phyloP scores from a whole-genome alignment of 106 monocot genomes.

The Triglochin maritima region DNA sequence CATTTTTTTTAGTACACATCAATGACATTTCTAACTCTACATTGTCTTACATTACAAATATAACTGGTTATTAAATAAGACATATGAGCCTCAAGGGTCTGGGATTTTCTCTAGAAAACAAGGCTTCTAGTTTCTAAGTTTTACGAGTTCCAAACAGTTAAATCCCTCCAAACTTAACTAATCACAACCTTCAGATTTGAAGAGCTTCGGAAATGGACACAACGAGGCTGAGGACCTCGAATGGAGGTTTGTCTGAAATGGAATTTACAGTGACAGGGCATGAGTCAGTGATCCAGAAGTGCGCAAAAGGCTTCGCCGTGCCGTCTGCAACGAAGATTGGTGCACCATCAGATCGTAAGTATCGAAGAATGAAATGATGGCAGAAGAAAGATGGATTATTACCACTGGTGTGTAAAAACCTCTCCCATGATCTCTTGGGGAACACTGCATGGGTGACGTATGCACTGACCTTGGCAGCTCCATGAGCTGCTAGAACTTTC shows the following conservation, averaged over 20 bases:
- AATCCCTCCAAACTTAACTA: too few species aligned
- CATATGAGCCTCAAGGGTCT: too few species aligned
- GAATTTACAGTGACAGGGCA: conserved; percentile 70
- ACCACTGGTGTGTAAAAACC: conserved; percentile 21
- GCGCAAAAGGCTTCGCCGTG: conserved; percentile 26
- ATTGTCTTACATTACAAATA: too few species aligned
- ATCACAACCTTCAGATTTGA: conserved; percentile 35
- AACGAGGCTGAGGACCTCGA: conserved; percentile 80
- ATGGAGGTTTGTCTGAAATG: conserved; percentile 49
- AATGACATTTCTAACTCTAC: too few species aligned
- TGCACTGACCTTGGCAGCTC: conserved; percentile 86
- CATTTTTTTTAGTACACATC: too few species aligned
- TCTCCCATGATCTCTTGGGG: conserved; percentile 71
- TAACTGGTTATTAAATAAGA: too few species aligned
- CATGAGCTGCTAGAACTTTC: conserved; percentile 82
- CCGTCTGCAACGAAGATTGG: conserved; percentile 22
- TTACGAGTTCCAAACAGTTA: too few species aligned
- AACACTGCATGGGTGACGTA: conserved; percentile 96
- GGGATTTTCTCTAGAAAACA: too few species aligned
- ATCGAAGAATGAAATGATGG: background rate
- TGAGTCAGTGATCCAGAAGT: conserved; percentile 92
- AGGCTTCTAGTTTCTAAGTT: too few species aligned
- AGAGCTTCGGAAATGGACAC: conserved; percentile 74
- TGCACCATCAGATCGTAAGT: background rate
- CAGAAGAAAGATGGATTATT: conserved; percentile 1